phyloP scores from a whole-genome alignment of 176 grass and related monocot species.

The Carex myosuroides region DNA sequence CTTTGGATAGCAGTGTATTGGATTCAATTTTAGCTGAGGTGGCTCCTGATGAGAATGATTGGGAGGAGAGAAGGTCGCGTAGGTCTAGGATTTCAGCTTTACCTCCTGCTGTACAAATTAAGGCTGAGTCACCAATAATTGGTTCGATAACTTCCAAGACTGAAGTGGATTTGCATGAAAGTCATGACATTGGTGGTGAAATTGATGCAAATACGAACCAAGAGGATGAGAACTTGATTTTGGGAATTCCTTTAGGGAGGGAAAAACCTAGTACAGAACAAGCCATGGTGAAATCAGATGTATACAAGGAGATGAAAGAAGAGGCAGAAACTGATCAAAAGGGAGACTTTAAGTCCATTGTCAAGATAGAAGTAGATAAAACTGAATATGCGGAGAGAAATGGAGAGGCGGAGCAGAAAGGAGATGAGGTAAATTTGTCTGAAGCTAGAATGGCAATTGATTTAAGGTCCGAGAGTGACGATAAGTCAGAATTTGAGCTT shows the following conservation, averaged over 20 bases:
- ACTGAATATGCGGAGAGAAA: constrained; percentile 32
- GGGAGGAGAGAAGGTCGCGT: constrained; percentile 58
- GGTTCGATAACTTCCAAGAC: constrained; percentile 24
- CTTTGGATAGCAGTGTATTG: constrained; percentile 53
- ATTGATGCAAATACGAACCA: constrained; percentile 22
- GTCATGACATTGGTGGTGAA: constrained; percentile 25
- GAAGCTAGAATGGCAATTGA: constrained; percentile 31
- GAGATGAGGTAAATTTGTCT: constrained; percentile 15
- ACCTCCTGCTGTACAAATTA: constrained; percentile 14
- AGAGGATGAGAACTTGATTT: constrained; percentile 26
- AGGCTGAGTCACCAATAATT: constrained; percentile 17
- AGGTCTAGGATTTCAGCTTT: constrained; percentile 21
- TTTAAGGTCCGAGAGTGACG: constrained; percentile 28
- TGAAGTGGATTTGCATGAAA: constrained; percentile 15
- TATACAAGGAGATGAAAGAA: constrained; percentile 14
- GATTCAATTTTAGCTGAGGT: constrained; percentile 87
- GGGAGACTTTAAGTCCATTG: constrained; percentile 40
- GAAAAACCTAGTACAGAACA: constrained; percentile 26
- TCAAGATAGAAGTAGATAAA: constrained; percentile 49
- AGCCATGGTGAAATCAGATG: constrained; percentile 25
- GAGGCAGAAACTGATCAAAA: constrained; percentile 38
- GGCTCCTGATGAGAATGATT: constrained; percentile 61
- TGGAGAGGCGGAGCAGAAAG: constrained; percentile 31
- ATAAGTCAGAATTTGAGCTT: constrained; percentile 65
- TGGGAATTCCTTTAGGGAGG: constrained; percentile 10